These are phyloP conservation scores for Knoxdaviesia proteae DNA, from an alignment of 2,329 filamentous ascomycete species.

Conservation along the genomic window DNA sequence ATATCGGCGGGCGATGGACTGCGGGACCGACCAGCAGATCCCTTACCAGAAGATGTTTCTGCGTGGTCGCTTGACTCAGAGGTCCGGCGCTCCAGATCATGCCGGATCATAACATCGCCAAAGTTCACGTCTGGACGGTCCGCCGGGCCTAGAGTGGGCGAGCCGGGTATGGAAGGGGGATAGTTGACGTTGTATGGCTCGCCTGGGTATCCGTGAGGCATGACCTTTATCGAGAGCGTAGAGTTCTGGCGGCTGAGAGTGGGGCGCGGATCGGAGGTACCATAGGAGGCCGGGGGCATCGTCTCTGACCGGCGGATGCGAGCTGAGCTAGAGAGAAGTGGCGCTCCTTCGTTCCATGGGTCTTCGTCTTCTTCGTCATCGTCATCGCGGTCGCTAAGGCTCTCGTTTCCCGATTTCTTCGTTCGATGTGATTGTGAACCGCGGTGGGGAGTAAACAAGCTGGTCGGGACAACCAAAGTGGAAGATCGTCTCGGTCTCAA, in stretches of 20 bases:
- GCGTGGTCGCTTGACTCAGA: slow-evolving; percentile 3
- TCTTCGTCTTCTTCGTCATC: slow-evolving; percentile 26
- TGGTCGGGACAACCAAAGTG: too few species aligned
- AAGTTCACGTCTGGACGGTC: slow-evolving; percentile 35
- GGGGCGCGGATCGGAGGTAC: slow-evolving; percentile 18
- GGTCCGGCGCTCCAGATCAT: slow-evolving; percentile 22
- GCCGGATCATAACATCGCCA: slow-evolving; percentile 50
- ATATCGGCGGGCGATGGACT: too few species aligned
- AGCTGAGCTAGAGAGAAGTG: slow-evolving; percentile 26
- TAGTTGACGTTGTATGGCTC: slow-evolving; percentile 45
- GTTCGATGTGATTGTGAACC: too few species aligned
- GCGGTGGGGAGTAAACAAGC: too few species aligned
- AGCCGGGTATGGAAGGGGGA: slow-evolving; percentile 45
- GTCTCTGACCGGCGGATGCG: slow-evolving; percentile 9
- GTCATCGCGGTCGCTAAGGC: too few species aligned
- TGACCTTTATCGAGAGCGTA: slow-evolving; percentile 26
- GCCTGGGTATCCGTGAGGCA: slow-evolving; percentile 14
- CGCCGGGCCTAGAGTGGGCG: slow-evolving; percentile 28
- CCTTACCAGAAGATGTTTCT: too few species aligned
- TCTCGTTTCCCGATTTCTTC: too few species aligned
- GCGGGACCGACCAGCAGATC: too few species aligned
- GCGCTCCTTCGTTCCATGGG: slow-evolving; percentile 27
- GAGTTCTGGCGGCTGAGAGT: slow-evolving; percentile 24
- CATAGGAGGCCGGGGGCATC: slow-evolving; percentile 16
- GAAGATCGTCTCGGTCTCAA: too few species aligned